Conservation (phyloP, 176 grass and related monocot species). For the Phoenix roebelenii region DNA sequence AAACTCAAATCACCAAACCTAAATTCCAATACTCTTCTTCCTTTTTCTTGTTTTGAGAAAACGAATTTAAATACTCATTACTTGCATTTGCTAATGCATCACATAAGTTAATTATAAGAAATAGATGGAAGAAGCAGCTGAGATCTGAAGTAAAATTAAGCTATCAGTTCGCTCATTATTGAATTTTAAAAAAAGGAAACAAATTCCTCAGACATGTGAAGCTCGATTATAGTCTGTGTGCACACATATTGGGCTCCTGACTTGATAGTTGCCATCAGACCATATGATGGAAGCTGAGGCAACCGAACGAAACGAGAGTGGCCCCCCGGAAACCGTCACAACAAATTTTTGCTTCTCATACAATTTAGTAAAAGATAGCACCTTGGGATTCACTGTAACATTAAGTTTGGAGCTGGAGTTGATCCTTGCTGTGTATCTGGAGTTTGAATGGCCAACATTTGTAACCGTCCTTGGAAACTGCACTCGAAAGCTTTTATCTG, state of each 20-base stretch:
- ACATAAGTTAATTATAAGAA: no score
- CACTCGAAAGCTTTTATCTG: constrained; percentile 1
- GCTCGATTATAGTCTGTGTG: not conserved
- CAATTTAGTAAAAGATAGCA: constrained; percentile 10
- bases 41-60: no score
- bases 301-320: not conserved
- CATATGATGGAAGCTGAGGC: constrained; percentile 1
- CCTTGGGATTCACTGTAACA: constrained; percentile 11
- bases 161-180: no score
- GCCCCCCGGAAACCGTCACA: not conserved
- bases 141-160: no score
- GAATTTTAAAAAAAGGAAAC: no score
- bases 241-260: constrained; percentile 10
- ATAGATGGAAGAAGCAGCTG: no score
- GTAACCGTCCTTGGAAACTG: constrained; percentile 33
- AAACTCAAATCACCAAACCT: no score
- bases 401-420: not conserved
- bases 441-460: constrained; percentile 22
- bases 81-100: no score
- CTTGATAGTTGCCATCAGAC: constrained; percentile 6
- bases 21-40: no score
- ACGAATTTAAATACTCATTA: no score
- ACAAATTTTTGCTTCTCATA: not conserved
- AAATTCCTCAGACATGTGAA: no score
- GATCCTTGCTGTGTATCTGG: constrained; percentile 16